phyloP scores from a whole-genome alignment of 2,329 filamentous ascomycete species.

The Colletotrichum siamense region DNA sequence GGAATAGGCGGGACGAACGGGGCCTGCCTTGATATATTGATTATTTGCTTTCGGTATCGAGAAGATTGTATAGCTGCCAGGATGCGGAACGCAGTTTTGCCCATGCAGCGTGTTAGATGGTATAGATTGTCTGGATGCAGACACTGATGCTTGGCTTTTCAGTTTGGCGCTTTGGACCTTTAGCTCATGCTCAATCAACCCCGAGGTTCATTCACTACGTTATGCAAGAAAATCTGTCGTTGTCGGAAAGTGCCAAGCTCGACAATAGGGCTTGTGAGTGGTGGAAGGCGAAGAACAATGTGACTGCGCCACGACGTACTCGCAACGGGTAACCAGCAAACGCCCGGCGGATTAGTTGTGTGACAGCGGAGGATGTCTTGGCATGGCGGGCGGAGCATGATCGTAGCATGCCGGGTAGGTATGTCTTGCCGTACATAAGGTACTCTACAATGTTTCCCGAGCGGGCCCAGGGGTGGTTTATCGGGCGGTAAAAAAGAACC shows the following conservation, averaged over 20 bases:
- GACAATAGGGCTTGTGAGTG: neutral
- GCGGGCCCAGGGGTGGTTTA: neutral
- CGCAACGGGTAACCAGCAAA: neutral
- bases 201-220: neutral
- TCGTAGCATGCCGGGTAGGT: neutral
- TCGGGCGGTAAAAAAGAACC: neutral
- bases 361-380: neutral
- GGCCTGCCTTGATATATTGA: slow-evolving; percentile 25
- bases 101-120: neutral
- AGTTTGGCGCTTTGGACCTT: neutral
- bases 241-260: neutral
- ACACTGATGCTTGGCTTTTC: neutral
- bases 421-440: neutral
- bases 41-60: neutral
- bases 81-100: neutral
- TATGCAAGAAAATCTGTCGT: neutral
- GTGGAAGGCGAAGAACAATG: neutral
- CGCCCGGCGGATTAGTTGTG: neutral
- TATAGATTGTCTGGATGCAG: neutral
- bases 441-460: neutral
- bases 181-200: neutral
- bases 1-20: slow-evolving; percentile 38
- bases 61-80: neutral
- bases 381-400: slow-evolving; percentile 3
- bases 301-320: slow-evolving; percentile 10